A percentile compares a stretch with the other conserved stretches of the same genome.
Evolutionary conservation across 768 basidiomycete species (phyloP).

Genomic region (Leccinum uliginosum): DNA sequence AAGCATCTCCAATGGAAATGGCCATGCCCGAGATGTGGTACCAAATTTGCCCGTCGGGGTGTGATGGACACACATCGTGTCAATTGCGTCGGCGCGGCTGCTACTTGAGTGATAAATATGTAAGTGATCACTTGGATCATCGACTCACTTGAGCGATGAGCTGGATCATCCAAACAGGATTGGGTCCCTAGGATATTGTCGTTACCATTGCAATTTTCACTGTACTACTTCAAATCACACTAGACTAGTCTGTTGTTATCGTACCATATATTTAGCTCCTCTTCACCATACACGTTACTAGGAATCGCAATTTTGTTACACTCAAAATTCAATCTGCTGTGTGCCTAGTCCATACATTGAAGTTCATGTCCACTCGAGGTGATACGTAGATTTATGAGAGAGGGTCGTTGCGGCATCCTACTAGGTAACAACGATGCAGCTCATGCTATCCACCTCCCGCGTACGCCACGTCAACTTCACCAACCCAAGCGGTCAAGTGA

Average conservation of each 20-base stretch:
- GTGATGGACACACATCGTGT: constrained; percentile 16
- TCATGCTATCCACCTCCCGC: constrained; percentile 17
- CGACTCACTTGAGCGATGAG: neutral
- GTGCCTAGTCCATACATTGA: too few species aligned
- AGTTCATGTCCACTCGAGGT: neutral
- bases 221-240: neutral
- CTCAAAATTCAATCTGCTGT: neutral
- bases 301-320: neutral
- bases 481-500: constrained; percentile 19
- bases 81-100: constrained; percentile 1
- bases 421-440: constrained; percentile 6
- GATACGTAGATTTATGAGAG: neutral
- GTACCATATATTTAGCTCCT: neutral
- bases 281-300: neutral
- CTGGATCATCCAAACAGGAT: constrained; percentile 3
- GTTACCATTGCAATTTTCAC: neutral
- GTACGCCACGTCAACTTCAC: constrained; percentile 20
- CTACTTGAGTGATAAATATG: neutral
- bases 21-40: constrained; percentile 19
- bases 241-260: neutral
- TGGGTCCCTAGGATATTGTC: neutral
- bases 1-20: constrained; percentile 20
- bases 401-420: neutral
- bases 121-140: neutral
- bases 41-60: constrained; percentile 18